These are phyloP conservation scores for Teratosphaeria zuluensis DNA, from an alignment of 2,329 filamentous ascomycete species.

Conservation along the genomic window DNA sequence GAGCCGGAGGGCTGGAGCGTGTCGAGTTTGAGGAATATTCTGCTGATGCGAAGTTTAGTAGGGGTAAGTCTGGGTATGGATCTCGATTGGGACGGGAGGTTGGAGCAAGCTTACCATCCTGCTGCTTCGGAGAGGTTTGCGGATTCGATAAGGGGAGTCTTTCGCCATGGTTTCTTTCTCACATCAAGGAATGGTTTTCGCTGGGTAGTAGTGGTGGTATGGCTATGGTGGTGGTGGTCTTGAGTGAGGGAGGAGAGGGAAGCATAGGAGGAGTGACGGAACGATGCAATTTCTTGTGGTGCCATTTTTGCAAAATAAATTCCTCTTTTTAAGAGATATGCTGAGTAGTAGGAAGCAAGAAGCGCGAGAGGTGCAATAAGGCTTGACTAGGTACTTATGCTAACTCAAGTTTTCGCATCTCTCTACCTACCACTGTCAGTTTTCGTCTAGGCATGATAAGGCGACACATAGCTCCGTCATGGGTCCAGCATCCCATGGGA, in stretches of 20 bases:
- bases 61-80: neutral
- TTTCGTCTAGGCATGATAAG: neutral
- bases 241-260: neutral
- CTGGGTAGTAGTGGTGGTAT: neutral
- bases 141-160: constrained; percentile 63
- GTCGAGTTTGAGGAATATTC: constrained; percentile 77
- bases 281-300: neutral
- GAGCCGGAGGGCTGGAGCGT: constrained; percentile 75
- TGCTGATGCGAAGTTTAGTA: constrained; percentile 39
- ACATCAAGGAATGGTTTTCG: neutral
- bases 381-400: neutral
- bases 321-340: neutral
- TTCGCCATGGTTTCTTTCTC: constrained; percentile 49
- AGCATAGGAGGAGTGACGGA: neutral
- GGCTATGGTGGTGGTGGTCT: neutral
- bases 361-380: neutral
- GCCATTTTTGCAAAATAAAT: neutral
- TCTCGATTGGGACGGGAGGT: neutral
- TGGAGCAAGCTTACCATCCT: constrained; percentile 51
- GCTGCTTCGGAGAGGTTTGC: constrained; percentile 56
- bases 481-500: neutral
- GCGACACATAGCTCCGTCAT: neutral
- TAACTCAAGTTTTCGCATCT: neutral
- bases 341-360: neutral
- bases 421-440: neutral